Evolutionary conservation across 208 protist species (phyloP), one percentile per base, ranked within the genome.

Genomic region (Sergeia podlipaevii): DNA sequence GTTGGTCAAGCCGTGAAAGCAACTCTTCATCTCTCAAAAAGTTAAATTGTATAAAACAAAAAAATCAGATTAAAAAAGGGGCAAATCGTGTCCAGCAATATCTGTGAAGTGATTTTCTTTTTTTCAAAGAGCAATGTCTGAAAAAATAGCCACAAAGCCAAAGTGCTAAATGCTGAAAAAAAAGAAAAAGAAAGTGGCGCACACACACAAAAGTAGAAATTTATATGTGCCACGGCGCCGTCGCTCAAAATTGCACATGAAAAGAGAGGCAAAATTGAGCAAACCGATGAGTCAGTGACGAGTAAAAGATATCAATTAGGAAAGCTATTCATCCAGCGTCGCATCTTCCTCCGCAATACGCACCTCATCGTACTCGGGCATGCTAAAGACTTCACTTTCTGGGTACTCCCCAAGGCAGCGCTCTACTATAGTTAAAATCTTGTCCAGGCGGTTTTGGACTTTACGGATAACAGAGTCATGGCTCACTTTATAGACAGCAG

Each of bases 331-430:
- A 15, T 59, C 64, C 3, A 77, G 55, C 2, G 57, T 76, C 10
- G 56, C 58, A 28, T 72, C 63, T 30, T 91, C 84, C 32, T 91
- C 80, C 10, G 58, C 49, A 26, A 91, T 86, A 29, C 62, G 67
- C 3, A 88, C 56, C 21, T 70, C 38, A 45, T 80, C 77, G 63
- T 89, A 87, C 38, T 80, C 71, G 3, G 74, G 80, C 21, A 92
- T 52, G 20, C 72, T 83, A 38, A 88, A 92, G 2, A 89, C 80
- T 24, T 66, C 68, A 1, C 23, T 39, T 13, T 62, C 49, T 0
- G 68, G 51, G 61, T 84, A 78, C 38, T 65, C 65, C 4, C 48
- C 30, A 10, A 82, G 59, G 39, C 85, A 92, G 2, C 56, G 47
- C 20, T 83, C 67, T 17, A 89, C 56, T 27, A 92, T 21, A 11